Base-by-base conservation (phyloP, 2,329 filamentous ascomycete genomes). In the Nemania sp. region DNA sequence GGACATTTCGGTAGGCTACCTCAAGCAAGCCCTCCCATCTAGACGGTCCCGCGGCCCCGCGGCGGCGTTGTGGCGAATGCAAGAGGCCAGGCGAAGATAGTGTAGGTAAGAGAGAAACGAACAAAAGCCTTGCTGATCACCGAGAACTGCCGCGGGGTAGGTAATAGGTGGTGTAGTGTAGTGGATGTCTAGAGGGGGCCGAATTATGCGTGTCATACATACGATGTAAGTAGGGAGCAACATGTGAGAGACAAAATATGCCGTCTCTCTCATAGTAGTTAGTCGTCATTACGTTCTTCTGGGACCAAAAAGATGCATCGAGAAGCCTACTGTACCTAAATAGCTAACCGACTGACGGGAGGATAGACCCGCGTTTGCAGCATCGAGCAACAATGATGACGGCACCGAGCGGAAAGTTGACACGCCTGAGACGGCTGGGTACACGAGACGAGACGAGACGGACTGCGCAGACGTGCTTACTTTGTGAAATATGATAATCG, bases 1-100 rank as follows among this genome's bases (percentile, higher is more conserved):
- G 61, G 56, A 55, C 58, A 61, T 57, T 41, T 59, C 62, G 62
- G 61, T 54, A 66, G 58, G 57, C 61, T 61, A 55, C 64, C 47
- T 61, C 37, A 56, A 54, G 56, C 50, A 57, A 30, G 24, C 31
- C 39, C 44, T 39, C 34, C 49, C 45, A 36, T 24, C 30, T 40
- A 33, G 40, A 28, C 23, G 33, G 40, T 48, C 17, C 56, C 47
- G 36, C 26, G n/a, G n/a, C n/a, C n/a, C n/a, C n/a, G n/a, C 17
- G n/a, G 39, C 24, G 40, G 52, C 48, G 52, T 51, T 44, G 40
- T 57, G 42, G 46, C 40, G 42, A 49, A 46, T 59, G 50, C 52
- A 56, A 51, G 39, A 60, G 52, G 44, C 51, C 53, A 45, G 52
- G 50, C 44, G 49, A 34, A 40, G 45, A n/a, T n/a, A n/a, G n/a